phyloP scores from a whole-genome alignment of 1,139 yeast species.

The Kodamaea anthophila region DNA sequence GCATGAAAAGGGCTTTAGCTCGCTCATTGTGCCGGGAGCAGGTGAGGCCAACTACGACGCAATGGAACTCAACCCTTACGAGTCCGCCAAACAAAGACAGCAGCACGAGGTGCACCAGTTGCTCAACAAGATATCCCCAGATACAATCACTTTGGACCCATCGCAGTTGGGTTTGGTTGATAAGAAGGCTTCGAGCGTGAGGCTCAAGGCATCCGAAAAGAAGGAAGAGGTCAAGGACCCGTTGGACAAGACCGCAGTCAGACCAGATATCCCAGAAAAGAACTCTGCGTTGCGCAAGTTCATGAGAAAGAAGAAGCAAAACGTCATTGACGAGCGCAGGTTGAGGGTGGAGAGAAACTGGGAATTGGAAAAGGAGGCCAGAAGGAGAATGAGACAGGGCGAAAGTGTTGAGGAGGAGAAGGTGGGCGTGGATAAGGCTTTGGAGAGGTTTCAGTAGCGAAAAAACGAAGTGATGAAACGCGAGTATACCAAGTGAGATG shows the following conservation, averaged over 20 bases:
- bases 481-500: too few relatives aligned
- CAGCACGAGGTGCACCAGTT: conserved; percentile 84
- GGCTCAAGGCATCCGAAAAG: conserved; percentile 55
- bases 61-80: conserved; percentile 87
- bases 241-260: conserved; percentile 36
- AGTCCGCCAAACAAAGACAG: conserved; percentile 87
- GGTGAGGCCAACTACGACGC: conserved; percentile 99
- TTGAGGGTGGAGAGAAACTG: conserved; percentile 74
- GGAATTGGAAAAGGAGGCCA: conserved; percentile 65
- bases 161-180: conserved; percentile 81
- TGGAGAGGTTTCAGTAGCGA: conserved; percentile 46
- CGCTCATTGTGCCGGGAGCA: conserved; percentile 87
- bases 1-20: conserved; percentile 69
- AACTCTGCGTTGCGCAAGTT: conserved; percentile 79
- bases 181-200: conserved; percentile 52
- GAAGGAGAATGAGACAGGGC: conserved; percentile 48
- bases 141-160: conserved; percentile 89
- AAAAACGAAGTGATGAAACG: too few relatives aligned
- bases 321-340: conserved; percentile 84
- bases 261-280: conserved; percentile 67
- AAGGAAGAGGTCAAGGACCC: conserved; percentile 15
- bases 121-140: conserved; percentile 86
- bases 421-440: conserved; percentile 50
- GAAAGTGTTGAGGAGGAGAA: conserved; percentile 47
- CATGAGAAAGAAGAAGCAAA: conserved; percentile 77